phyloP scores from a whole-genome alignment of 202 grass and related monocot species.

The Zizania palustris region DNA sequence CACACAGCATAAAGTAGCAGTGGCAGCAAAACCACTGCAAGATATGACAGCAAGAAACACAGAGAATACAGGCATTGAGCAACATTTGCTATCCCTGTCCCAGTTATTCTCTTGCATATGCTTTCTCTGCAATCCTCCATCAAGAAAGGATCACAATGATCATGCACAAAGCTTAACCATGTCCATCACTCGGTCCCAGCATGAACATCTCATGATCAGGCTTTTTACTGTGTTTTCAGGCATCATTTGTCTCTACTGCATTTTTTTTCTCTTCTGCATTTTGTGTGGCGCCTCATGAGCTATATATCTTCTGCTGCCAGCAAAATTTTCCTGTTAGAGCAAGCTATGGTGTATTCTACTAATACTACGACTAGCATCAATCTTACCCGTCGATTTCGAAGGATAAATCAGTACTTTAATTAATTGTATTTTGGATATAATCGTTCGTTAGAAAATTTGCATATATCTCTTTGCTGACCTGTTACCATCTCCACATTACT shows the following conservation, averaged over 20 bases:
- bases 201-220: conserved; percentile 7
- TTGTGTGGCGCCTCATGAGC: conserved; percentile 8
- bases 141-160: conserved; percentile 18
- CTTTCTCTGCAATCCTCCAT: conserved; percentile 1
- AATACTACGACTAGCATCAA: no score
- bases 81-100: conserved; percentile 11
- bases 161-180: conserved; percentile 14
- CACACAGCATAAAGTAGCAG: neutral
- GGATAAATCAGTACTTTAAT: no score
- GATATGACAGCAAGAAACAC: neutral
- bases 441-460: no score
- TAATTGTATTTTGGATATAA: no score
- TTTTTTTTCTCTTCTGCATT: no score
- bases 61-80: conserved; percentile 18
- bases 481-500: no score
- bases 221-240: conserved; percentile 20
- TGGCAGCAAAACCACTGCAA: neutral
- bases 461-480: no score
- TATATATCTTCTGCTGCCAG: neutral
- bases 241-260: conserved; percentile 23
- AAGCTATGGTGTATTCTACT: no score
- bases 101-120: conserved; percentile 29
- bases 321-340: neutral
- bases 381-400: no score
- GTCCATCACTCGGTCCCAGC: conserved; percentile 19